These are phyloP conservation scores for Penicillium sp. DNA, from an alignment of 2,329 filamentous ascomycete genomes.

Conservation along the genomic window DNA sequence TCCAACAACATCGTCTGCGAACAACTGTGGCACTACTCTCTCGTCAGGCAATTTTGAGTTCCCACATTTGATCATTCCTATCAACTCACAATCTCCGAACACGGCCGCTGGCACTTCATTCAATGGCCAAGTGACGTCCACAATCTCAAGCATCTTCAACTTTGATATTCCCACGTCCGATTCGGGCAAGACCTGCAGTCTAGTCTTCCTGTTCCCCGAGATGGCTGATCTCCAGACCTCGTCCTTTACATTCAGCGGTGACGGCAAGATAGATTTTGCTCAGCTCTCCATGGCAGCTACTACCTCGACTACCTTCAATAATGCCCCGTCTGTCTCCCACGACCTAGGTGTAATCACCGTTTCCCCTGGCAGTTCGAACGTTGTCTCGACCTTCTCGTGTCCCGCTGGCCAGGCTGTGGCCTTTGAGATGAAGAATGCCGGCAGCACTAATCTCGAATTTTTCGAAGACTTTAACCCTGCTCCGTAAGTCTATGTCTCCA, in stretches of 20 bases:
- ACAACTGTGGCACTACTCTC: constrained; percentile 47
- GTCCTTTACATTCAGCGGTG: constrained; percentile 54
- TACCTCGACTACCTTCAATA: constrained; percentile 54
- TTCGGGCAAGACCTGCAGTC: constrained; percentile 59
- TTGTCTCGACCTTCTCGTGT: constrained; percentile 55
- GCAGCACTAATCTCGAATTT: constrained; percentile 55
- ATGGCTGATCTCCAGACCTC: constrained; percentile 60
- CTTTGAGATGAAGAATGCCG: constrained; percentile 53
- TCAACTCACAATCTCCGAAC: constrained; percentile 56
- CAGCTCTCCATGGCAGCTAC: constrained; percentile 49
- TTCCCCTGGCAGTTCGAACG: constrained; percentile 55
- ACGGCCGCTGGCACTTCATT: constrained; percentile 54
- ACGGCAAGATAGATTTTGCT: constrained; percentile 55
- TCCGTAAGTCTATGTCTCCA: constrained; percentile 36
- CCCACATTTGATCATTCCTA: constrained; percentile 62
- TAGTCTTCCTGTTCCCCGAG: constrained; percentile 65
- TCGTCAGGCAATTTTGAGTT: constrained; percentile 49
- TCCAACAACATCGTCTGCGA: constrained; percentile 13
- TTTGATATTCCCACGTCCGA: constrained; percentile 61
- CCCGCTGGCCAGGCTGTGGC: constrained; percentile 52
- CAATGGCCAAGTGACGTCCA: constrained; percentile 56
- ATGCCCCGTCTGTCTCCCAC: constrained; percentile 46
- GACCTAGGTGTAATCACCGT: constrained; percentile 49
- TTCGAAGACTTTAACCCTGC: constrained; percentile 64
- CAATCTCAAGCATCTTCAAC: constrained; percentile 63